Base-by-base conservation (phyloP, 139 green algal genomes). In the Ettlia oleoabundans region DNA sequence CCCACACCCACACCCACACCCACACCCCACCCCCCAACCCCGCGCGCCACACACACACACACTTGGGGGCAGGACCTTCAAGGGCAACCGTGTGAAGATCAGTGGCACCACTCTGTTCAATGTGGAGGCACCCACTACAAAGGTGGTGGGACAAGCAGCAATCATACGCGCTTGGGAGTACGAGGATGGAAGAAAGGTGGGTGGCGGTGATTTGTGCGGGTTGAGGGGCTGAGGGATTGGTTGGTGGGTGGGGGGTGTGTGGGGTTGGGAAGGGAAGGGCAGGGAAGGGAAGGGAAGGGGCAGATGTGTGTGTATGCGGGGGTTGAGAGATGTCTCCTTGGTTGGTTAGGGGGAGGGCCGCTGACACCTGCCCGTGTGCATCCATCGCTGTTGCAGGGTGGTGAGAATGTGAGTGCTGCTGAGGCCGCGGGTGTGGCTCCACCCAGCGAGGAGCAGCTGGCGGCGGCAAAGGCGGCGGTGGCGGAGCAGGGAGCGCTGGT, bases 81-180 rank as follows among this genome's bases (percentile, higher is more conserved):
- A 70, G 67, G 79, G 79, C 52, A 42, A 15, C 7, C 67, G 79
- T 32, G 78, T 84, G 52, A 35, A 71, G 67, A 71, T 84, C 28
- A 22, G n/a, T 4, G 15, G 40, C 38, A 62, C 79, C 47, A 84
- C 82, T 5, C 67, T 87, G 1, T 87, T 87, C 76, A 81, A 81
- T 26, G 35, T 87, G 3, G 67, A 72, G 38, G 70, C 78, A n/a
- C 80, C 42, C 42, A 55, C 77, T 38, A 66, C 65, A 13, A n/a
- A 80, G 10, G 30, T 82, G 43, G 68, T 84, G 41, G 83, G 83
- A 32, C 83, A 87, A 58, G 83, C 70, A 2, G 81, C 82, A 22
- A 58, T 51, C 2, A 82, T 87, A 10, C 63, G 51, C 22, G 69
- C 82, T 43, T 87, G 83, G 83, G 65, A 82, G 40, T 87, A 67